Conservation (phyloP, 1,284 basidiomycete species). For the Trichosporon sp. region DNA sequence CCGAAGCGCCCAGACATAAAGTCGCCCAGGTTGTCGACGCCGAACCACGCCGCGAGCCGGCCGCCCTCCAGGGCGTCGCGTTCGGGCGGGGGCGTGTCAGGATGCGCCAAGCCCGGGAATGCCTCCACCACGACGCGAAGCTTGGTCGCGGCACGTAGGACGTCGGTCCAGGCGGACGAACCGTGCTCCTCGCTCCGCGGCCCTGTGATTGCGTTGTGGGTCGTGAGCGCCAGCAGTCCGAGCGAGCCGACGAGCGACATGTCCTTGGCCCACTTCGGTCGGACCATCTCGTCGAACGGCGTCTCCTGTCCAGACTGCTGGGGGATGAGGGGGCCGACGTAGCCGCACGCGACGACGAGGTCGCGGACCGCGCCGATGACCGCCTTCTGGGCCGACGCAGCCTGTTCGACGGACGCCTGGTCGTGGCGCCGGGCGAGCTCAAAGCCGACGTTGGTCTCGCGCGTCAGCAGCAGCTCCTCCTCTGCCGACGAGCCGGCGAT, state of each 20-base stretch:
- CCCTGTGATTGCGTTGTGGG: slow-evolving; percentile 30
- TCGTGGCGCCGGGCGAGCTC: slow-evolving; percentile 31
- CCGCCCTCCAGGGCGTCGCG: slow-evolving; percentile 19
- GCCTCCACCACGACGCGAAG: slow-evolving; percentile 33
- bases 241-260: slow-evolving; percentile 38
- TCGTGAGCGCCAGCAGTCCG: slow-evolving; percentile 33
- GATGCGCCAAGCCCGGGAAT: slow-evolving; percentile 25
- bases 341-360: slow-evolving; percentile 40
- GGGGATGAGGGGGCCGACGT: slow-evolving; percentile 40
- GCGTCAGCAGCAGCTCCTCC: slow-evolving; percentile 37
- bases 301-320: background rate
- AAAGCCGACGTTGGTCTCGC: slow-evolving; percentile 24
- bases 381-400: slow-evolving; percentile 17
- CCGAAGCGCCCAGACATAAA: slow-evolving; percentile 38
- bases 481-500: slow-evolving; percentile 41
- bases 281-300: slow-evolving; percentile 27
- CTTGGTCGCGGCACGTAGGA: slow-evolving; percentile 36
- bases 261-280: slow-evolving; percentile 40
- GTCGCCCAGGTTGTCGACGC: slow-evolving; percentile 29
- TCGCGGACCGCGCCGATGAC: slow-evolving; percentile 31
- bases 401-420: slow-evolving; percentile 32
- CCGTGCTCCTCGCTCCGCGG: slow-evolving; percentile 15
- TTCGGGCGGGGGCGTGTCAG: slow-evolving; percentile 14
- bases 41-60: slow-evolving; percentile 24
- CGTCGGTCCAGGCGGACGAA: slow-evolving; percentile 33